These are phyloP conservation scores for Byssothecium circinans DNA, from an alignment of 2,329 filamentous ascomycete species.

Conservation along the genomic window DNA sequence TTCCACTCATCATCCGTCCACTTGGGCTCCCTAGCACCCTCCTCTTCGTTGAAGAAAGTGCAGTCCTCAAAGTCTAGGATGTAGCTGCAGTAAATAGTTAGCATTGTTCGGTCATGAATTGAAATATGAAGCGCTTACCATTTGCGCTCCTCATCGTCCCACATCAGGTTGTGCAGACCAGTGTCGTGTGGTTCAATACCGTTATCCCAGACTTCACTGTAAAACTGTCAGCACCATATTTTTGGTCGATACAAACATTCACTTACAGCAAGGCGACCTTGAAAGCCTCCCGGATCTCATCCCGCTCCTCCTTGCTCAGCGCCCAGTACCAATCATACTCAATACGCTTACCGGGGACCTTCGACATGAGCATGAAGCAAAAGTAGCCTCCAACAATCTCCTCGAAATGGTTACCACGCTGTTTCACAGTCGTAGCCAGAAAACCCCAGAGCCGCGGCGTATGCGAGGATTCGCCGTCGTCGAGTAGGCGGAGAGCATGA, in stretches of 20 bases:
- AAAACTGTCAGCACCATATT: neutral
- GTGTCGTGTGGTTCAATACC: slow-evolving; percentile 4
- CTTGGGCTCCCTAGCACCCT: neutral
- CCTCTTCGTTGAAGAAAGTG: neutral
- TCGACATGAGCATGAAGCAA: slow-evolving; percentile 14
- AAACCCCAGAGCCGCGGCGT: slow-evolving; percentile 7
- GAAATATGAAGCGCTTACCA: slow-evolving; percentile 39
- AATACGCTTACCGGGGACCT: slow-evolving; percentile 8
- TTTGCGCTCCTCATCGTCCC: slow-evolving; percentile 11
- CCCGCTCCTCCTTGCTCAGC: neutral
- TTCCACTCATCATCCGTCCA: neutral
- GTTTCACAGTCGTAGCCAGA: neutral
- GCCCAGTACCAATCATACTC: slow-evolving; percentile 4
- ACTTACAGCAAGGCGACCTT: slow-evolving; percentile 14
- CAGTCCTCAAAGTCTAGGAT: slow-evolving; percentile 12
- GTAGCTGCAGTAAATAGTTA: slow-evolving; percentile 6
- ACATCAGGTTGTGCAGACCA: slow-evolving; percentile 8
- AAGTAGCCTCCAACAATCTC: slow-evolving; percentile 13
- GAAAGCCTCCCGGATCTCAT: slow-evolving; percentile 11
- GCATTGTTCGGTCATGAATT: neutral
- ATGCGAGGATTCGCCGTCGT: neutral
- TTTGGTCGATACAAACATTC: too few relatives aligned
- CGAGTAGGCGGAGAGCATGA: slow-evolving; percentile 4
- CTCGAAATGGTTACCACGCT: neutral
- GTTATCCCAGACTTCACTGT: neutral